Base-by-base conservation (phyloP, 108 stramenopile species). In the Cyclostephanos invisitatus region DNA sequence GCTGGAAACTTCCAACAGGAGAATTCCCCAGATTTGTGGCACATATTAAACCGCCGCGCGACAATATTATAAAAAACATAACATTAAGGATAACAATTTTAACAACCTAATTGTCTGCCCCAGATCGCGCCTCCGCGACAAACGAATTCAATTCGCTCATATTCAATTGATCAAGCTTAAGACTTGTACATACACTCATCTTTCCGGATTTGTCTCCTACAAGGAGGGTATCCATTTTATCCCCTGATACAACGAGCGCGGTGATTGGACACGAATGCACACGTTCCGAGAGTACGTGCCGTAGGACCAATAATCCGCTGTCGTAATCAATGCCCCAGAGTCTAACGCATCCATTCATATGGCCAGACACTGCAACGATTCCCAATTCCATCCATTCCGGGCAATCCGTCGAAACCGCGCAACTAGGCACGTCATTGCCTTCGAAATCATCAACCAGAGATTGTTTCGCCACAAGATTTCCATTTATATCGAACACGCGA, bases 321-420 rank as follows among this genome's bases (percentile, higher is more conserved):
- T 86, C 70, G 66, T 86, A 84, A 69, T 91, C 81, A 27, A 96
- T 67, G 21, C 89, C 84, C 98, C 98, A 98, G 32, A 98, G 85
- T 18, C 85, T 80, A 14, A 97, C 87, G 72, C 95, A 88, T n/a
- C 98, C 98, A 68, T 94, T 92, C 66, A 86, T 83, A 68, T 98
- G 98, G 22, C 98, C 98, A 17, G 96, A 95, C 25, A 97, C 91
- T 28, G 86, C 93, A 22, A 92, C 91, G 56, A 97, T 90, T 18
- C 98, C 98, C 50, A 89, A 64, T 57, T 94, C 85, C 78, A 86
- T 93, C 98, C 98, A 98, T 71, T 97, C 93, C 25, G 95, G 87
- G 80, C 96, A 96, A 61, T 88, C 86, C 2, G 96, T 95, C 18
- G 95, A 79, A 29, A 96, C 85, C 5, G 91, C 93, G 56, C 87